Evolutionary conservation across 495 filamentous ascomycete genomes (phyloP).

Genomic region (Penicillium fimorum): DNA sequence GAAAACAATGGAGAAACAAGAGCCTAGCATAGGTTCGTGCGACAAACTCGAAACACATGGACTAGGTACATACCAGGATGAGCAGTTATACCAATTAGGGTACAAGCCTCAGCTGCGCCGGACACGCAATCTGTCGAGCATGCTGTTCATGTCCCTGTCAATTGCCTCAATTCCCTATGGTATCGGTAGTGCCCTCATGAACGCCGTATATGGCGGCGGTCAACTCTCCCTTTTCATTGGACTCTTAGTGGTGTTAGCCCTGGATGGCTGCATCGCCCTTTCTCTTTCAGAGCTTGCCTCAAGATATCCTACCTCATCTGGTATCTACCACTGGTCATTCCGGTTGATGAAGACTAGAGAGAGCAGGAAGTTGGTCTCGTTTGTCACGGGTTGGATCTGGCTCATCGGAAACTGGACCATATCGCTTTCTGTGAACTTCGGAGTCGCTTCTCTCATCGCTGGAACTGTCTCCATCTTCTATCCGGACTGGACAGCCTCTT

Average conservation of each 20-base stretch:
- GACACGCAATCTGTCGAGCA: slow-evolving; percentile 18
- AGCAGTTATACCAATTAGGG: slow-evolving; percentile 21
- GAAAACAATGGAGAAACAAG: slow-evolving; percentile 10
- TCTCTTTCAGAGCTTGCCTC: slow-evolving; percentile 38
- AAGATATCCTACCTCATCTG: slow-evolving; percentile 38
- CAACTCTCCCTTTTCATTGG: slow-evolving; percentile 29
- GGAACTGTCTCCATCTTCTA: slow-evolving; percentile 52
- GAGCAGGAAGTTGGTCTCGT: slow-evolving; percentile 40
- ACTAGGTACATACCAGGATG: slow-evolving; percentile 11
- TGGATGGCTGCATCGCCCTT: slow-evolving; percentile 26
- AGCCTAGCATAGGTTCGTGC: slow-evolving; percentile 1
- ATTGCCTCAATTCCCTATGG: slow-evolving; percentile 40
- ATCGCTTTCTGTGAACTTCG: slow-evolving; percentile 61
- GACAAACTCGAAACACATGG: slow-evolving; percentile 3
- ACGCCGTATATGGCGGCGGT: slow-evolving; percentile 28
- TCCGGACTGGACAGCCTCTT: slow-evolving; percentile 46
- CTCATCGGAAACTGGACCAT: slow-evolving; percentile 63
- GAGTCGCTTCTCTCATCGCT: slow-evolving; percentile 52
- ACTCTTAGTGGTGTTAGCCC: slow-evolving; percentile 23
- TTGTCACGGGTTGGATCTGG: slow-evolving; percentile 60
- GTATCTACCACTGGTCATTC: slow-evolving; percentile 41
- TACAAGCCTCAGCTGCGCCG: slow-evolving; percentile 27
- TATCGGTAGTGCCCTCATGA: slow-evolving; percentile 37
- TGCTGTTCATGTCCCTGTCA: slow-evolving; percentile 24
- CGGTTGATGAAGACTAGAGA: slow-evolving; percentile 20